phyloP scores from a whole-genome alignment of 176 grass and related monocot genomes.

The Phyllostachys edulis region DNA sequence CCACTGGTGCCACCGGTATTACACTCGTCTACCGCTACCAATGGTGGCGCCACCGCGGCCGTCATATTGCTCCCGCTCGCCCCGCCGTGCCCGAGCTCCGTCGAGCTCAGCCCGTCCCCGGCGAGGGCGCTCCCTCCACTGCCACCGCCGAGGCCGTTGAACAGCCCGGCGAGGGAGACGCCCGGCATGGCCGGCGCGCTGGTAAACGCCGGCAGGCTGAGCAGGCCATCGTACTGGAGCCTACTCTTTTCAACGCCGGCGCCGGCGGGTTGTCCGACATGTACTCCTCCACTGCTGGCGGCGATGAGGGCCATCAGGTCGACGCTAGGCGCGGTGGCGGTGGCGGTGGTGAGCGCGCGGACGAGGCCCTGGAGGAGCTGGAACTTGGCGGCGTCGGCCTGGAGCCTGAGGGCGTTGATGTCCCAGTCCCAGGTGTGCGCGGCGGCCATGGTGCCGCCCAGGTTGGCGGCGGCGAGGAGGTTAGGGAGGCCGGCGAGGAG shows the following conservation, averaged over 20 bases:
- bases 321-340: slow-evolving; percentile 26
- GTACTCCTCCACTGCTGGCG: slow-evolving; percentile 11
- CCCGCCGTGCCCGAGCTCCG: slow-evolving; percentile 24
- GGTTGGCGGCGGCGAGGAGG: slow-evolving; percentile 37
- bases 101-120: slow-evolving; percentile 40
- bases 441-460: neutral
- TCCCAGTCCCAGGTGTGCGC: slow-evolving; percentile 46
- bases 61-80: slow-evolving; percentile 39
- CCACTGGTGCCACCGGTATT: neutral
- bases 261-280: neutral
- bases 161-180: slow-evolving; percentile 9
- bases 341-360: slow-evolving; percentile 43
- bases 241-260: neutral
- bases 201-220: slow-evolving; percentile 38
- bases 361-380: slow-evolving; percentile 65
- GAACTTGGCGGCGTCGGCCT: slow-evolving; percentile 58
- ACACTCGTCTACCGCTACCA: slow-evolving; percentile 34
- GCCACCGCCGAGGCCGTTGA: neutral
- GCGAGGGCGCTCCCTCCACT: neutral
- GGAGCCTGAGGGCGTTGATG: slow-evolving; percentile 52
- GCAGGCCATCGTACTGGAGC: slow-evolving; percentile 48
- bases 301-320: slow-evolving; percentile 61
- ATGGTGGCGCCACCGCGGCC: slow-evolving; percentile 25
- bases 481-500: slow-evolving; percentile 45
- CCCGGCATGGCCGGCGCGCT: neutral